phyloP scores from a whole-genome alignment of 177 flowering plant species.

The Tripterygium wilfordii region DNA sequence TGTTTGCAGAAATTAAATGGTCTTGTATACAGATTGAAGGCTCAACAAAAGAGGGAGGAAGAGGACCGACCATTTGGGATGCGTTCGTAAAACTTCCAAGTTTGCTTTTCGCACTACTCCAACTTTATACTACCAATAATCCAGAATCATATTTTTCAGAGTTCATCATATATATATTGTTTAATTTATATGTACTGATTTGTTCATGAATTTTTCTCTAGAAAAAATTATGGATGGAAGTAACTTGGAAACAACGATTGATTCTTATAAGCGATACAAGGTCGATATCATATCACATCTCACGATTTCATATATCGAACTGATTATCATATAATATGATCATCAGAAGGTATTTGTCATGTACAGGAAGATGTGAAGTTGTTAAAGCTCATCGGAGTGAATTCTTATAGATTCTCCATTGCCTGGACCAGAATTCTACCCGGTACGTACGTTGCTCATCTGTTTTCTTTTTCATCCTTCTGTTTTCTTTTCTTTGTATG shows the following conservation, averaged over 20 bases:
- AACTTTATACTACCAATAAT: too few relatives aligned
- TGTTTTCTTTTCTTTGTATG: too few relatives aligned
- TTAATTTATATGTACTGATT: neutral
- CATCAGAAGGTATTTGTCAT: neutral
- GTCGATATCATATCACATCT: neutral
- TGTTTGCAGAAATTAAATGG: too few relatives aligned
- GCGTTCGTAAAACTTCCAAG: neutral
- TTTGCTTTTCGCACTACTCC: neutral
- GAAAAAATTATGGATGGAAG: neutral
- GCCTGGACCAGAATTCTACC: constrained; percentile 30
- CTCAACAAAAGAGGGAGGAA: neutral
- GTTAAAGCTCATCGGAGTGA: constrained; percentile 16
- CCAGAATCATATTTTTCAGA: too few relatives aligned
- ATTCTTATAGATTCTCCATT: constrained; percentile 25
- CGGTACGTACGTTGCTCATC: too few relatives aligned
- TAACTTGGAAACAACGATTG: neutral
- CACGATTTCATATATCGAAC: neutral
- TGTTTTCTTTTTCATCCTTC: neutral
- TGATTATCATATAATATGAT: too few relatives aligned
- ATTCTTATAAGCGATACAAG: constrained; percentile 11
- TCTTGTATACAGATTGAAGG: constrained; percentile 13
- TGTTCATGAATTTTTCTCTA: too few relatives aligned
- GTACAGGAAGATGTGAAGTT: constrained; percentile 19
- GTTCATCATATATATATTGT: neutral
- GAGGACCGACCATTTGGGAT: constrained; percentile 10